Evolutionary conservation across 2,329 filamentous ascomycete species (phyloP), one percentile per base, ranked within the genome.

Genomic region (Pseudocercospora cruenta): DNA sequence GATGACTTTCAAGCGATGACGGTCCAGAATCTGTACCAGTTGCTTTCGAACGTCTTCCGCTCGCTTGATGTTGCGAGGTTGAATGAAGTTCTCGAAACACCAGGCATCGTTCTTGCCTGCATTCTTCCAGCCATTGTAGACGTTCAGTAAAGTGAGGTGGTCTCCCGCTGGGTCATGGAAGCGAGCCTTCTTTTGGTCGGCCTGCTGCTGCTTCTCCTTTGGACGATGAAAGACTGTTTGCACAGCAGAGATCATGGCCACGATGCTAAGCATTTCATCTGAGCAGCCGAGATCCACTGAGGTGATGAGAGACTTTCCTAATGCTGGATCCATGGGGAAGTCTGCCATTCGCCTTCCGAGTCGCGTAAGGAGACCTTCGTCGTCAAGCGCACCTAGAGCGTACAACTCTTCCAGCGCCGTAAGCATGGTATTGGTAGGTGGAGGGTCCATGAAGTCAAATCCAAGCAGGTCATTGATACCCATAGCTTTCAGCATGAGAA

Each of bases 361-460:
- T 6, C 95, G 89, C 0, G 95, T 99, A 1, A 99, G 83, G 0
- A 99, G 85, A 14, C 95, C 95, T 84, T 99, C 95, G 73, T 99
- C 94, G 70, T 99, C 95, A 0, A 99, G 84, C 0, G 94, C 94
- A 3, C 91, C 93, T 10, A 99, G 83, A 0, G 93, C 93, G 75
- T 99, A 99, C 0, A 99, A 84, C 77, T 98, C 95, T 80, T 99
- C 96, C 3, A 99, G 83, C 0, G 95, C 95, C 58, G 93, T 96
- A 69, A 99, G 86, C 93, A 98, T 97, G 12, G 95, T 98, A 75
- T 98, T 97, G 31, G 95, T 95, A 0, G 95, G 95, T 0, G 95
- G 95, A 0, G 95, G 94, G 74, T 99, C 95, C 94, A 99, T 98
- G 74, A 99, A 99, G 80, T 98, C 94, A 75, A 99, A 99, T 76